Percentiles rank a stretch among this genome's conserved stretches.
Evolutionary conservation across 2,329 filamentous ascomycete genomes (phyloP).

Genomic region (Aspergillus versicolor): DNA sequence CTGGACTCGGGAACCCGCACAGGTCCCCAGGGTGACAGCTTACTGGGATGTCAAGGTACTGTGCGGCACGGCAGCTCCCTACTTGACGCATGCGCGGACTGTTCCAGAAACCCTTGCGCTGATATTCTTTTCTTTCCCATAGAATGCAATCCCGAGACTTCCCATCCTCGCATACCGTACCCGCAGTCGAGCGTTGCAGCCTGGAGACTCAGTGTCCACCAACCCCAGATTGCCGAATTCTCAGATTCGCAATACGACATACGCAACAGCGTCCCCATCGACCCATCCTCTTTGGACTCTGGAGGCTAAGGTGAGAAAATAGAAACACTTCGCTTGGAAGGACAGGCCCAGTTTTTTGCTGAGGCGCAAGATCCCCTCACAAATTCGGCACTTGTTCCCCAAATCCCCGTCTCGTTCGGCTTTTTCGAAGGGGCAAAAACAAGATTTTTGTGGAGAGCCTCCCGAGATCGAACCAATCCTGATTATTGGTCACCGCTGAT

Average conservation of each 20-base stretch:
- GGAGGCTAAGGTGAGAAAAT: neutral
- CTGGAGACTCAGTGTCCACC: neutral
- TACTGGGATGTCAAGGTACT: neutral
- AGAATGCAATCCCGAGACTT: neutral
- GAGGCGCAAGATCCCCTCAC: neutral
- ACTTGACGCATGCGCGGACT: neutral
- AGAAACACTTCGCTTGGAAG: neutral
- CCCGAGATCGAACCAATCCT: constrained; percentile 10
- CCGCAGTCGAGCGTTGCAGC: neutral
- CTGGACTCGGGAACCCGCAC: too few relatives aligned
- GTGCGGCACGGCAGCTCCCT: neutral
- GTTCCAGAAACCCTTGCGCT: neutral
- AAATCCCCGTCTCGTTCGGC: neutral
- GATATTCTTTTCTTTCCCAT: neutral
- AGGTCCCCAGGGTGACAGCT: too few relatives aligned
- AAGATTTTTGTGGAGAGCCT: constrained; percentile 17
- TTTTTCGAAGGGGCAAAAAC: constrained; percentile 6
- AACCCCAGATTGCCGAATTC: neutral
- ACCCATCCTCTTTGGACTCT: neutral
- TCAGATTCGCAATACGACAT: neutral
- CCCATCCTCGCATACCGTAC: neutral
- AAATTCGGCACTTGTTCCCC: neutral
- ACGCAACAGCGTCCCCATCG: neutral
- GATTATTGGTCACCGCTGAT: constrained; percentile 15
- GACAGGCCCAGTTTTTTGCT: neutral